Evolutionary conservation across 768 basidiomycete genomes (phyloP).

Genomic region (Leccinum truebloodii): DNA sequence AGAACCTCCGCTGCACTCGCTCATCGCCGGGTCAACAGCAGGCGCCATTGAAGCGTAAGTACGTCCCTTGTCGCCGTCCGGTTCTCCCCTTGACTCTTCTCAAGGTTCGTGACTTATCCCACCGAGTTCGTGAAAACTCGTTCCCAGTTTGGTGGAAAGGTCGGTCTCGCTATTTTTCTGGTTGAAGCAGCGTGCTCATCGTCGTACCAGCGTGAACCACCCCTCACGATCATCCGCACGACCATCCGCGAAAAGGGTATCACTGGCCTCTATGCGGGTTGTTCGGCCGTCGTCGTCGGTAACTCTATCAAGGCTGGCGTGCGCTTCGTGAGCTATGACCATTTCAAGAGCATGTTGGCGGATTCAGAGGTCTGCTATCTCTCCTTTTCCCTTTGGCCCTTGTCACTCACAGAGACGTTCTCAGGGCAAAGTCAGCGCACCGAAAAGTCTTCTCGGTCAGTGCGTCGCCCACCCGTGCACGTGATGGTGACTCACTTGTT

Average conservation of each 20-base stretch:
- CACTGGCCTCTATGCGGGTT: conserved; percentile 89
- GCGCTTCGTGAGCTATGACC: conserved; percentile 91
- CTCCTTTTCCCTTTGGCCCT: neutral
- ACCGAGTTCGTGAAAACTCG: conserved; percentile 94
- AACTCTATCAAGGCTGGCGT: conserved; percentile 96
- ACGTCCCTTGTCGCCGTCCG: conserved; percentile 33
- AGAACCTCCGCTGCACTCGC: conserved; percentile 83
- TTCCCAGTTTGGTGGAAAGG: conserved; percentile 86
- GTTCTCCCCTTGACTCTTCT: conserved; percentile 20
- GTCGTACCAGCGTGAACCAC: conserved; percentile 56
- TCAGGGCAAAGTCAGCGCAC: conserved; percentile 89
- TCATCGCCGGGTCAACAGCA: conserved; percentile 89
- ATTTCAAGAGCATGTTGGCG: conserved; percentile 81
- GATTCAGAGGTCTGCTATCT: conserved; percentile 67
- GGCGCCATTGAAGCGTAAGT: conserved; percentile 87
- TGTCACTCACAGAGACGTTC: neutral
- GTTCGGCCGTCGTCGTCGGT: conserved; percentile 84
- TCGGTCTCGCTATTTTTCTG: conserved; percentile 22
- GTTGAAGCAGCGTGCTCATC: neutral
- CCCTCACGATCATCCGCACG: conserved; percentile 68
- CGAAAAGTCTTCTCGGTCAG: conserved; percentile 78
- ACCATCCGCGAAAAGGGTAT: conserved; percentile 79
- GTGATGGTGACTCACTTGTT: conserved; percentile 12
- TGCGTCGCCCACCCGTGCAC: neutral
- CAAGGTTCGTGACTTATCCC: conserved; percentile 83